Evolutionary conservation across 345 rosid genomes (phyloP).

Genomic region (Lepidium africanum): DNA sequence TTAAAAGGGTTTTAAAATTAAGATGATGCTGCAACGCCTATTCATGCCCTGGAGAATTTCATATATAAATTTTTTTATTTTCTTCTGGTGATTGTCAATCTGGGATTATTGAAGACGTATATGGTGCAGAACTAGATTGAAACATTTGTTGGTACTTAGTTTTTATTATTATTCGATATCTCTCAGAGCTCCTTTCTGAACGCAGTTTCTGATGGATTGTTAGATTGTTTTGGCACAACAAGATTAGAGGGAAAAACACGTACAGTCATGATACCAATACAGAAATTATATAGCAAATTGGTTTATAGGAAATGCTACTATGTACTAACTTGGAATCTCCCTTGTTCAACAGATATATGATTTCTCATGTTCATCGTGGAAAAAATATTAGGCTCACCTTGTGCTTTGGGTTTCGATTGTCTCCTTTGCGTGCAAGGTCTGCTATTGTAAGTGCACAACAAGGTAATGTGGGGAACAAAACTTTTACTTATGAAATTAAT

Average conservation of each 20-base stretch:
- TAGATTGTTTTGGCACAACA: background rate
- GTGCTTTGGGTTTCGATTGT: conserved; percentile 39
- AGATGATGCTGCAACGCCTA: background rate
- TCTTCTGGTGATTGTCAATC: background rate
- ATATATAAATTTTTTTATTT: background rate
- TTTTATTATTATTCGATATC: background rate
- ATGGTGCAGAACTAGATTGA: background rate
- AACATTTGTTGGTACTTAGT: background rate
- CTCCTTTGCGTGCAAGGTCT: conserved; percentile 29
- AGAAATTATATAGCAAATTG: background rate
- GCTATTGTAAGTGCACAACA: conserved; percentile 39
- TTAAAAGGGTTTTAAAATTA: background rate
- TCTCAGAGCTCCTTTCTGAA: background rate
- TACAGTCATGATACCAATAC: background rate
- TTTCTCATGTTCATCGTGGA: conserved; percentile 32
- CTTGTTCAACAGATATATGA: conserved; percentile 43
- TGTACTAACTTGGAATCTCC: conserved; percentile 9
- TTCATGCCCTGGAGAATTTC: background rate
- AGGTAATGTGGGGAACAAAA: conserved; percentile 32
- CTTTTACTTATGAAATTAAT: background rate
- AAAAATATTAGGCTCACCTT: conserved; percentile 35
- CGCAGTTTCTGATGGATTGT: background rate
- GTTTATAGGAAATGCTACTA: background rate
- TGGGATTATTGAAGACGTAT: background rate
- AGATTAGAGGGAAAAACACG: background rate